Evolutionary conservation across 495 filamentous ascomycete genomes (phyloP), one percentile per base, ranked within the genome.

Genomic region (Aspergillus kassunensis): DNA sequence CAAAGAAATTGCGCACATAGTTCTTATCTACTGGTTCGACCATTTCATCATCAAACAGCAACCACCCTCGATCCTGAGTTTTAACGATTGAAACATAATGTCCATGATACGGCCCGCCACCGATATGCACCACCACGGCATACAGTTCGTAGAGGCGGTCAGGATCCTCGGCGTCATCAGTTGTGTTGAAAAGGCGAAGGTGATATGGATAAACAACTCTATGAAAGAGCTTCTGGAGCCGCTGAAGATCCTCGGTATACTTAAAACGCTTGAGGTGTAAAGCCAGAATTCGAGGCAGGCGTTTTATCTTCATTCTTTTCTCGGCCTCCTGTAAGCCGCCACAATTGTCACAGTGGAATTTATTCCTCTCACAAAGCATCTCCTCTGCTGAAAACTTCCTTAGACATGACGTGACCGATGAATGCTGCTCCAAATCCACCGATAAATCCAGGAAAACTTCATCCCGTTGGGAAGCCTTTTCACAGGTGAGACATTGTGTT

Each of bases 261-360:
- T 98, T 97, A 76, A 98, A 98, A 45, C 93, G 79, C 63, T 98
- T 98, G 49, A 98, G 71, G 60, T 98, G 95, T 44, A 98, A 70
- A 8, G 93, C 90, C 49, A 98, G 68, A 33, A 98, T 91, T 58
- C 87, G 90, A 1, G 93, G 93, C 54, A 97, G 72, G 49, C 90
- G 83, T 70, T 98, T 98, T 55, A 98, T 90, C 76, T 98, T 98
- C 93, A 98, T 98, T 12, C 93, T 81, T 75, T 98, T 98, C 64
- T 97, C 93, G 0, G 93, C 93, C 70, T 98, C 93, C 70, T 98
- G 95, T 18, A 98, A 73, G 4, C 95, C 95, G 41, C 95, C 93
- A 56, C 93, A 98, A 55, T 90, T 90, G 63, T 98, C 93, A 67
- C 93, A 98, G 63, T 97, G 93, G 57, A 98, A 98, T 59, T 98